Base-by-base conservation (phyloP, 208 protist species). In the Crithidia fasciculata region DNA sequence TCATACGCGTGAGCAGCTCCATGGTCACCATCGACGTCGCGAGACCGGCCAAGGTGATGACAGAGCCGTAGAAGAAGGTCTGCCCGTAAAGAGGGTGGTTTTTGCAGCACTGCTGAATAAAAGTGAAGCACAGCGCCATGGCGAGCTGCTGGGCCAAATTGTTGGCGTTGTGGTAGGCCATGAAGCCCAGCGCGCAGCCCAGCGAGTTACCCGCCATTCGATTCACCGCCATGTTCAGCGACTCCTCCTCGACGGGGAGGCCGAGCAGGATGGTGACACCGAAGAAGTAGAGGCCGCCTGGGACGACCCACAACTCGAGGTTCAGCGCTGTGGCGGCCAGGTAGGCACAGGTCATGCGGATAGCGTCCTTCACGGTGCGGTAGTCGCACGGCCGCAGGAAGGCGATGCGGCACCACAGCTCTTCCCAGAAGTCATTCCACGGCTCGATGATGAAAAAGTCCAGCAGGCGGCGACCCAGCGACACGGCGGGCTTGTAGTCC, bases 181-280 rank as follows among this genome's bases (percentile, higher is more conserved):
- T 55, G 72, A 67, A 85, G 37, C 80, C 80, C 2, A 85, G 41
- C 7, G 80, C 73, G 54, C 80, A 85, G 60, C 71, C 80, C 2
- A 85, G 61, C 0, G 75, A 68, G 68, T 85, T 85, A 36, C 80
- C 80, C 2, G 74, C 70, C 41, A 81, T 68, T 5, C 80, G 80
- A 55, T 78, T 78, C n/a, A 85, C 64, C 36, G 60, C 65, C 36
- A 85, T 74, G 60, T 60, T 66, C 28, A 91, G 58, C 36, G 82
- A 82, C 47, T 91, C 86, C 60, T 84, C 82, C 56, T 84, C 81
- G 41, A 85, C 67, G 3, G 83, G 78, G 37, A 91, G 71, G 70
- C 86, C 82, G 16, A 91, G 71, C 8, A 91, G 83, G 74, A 88
- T 88, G 19, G 78, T 78, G 41, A 81, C 84, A 52, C 86, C 86